A percentile compares a stretch with the other conserved stretches of the same genome.
Conservation (phyloP, 1,139 yeast genomes). For the Taiozyma onychis region DNA sequence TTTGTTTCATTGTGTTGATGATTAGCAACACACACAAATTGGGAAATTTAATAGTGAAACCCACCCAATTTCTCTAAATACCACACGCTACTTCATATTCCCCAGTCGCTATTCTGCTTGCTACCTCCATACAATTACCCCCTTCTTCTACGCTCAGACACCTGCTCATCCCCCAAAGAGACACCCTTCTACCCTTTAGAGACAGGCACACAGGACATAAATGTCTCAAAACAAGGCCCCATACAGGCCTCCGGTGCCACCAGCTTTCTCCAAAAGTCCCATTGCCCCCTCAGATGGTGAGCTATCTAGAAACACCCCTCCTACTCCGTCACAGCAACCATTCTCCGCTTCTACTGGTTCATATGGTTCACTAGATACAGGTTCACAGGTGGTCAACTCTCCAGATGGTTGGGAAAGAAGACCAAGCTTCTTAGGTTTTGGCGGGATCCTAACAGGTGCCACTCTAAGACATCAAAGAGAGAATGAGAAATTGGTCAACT, state of each 20-base stretch:
- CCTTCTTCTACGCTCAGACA: too few relatives aligned
- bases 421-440: slow-evolving; percentile 14
- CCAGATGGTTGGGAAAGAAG: slow-evolving; percentile 6
- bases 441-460: slow-evolving; percentile 12
- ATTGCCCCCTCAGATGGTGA: not conserved
- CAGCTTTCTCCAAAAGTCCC: not conserved
- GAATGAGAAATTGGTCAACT: slow-evolving; percentile 17
- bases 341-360: not conserved
- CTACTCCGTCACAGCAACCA: not conserved
- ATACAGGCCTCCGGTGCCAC: not conserved
- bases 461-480: slow-evolving; percentile 16
- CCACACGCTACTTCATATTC: too few relatives aligned
- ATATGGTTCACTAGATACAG: not conserved
- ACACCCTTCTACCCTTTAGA: too few relatives aligned
- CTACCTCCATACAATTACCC: too few relatives aligned
- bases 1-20: too few relatives aligned
- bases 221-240: not conserved
- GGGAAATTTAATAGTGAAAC: too few relatives aligned
- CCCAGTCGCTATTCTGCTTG: too few relatives aligned
- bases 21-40: too few relatives aligned
- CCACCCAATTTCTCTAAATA: too few relatives aligned
- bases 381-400: not conserved
- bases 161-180: too few relatives aligned
- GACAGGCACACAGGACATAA: not conserved
- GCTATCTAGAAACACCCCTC: not conserved